phyloP scores from a whole-genome alignment of 495 filamentous ascomycete genomes.

The Neurospora tetraspora region DNA sequence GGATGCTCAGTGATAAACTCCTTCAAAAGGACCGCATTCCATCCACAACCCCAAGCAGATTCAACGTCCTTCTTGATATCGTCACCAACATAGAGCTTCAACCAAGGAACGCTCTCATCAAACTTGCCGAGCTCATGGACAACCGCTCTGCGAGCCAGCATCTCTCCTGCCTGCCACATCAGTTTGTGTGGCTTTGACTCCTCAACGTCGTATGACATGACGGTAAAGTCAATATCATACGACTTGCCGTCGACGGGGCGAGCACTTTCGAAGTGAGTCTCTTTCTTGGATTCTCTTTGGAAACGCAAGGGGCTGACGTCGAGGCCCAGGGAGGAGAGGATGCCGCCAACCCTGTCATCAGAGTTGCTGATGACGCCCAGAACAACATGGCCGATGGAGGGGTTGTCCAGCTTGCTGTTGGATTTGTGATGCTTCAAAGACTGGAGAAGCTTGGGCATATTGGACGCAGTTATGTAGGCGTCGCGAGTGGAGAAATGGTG shows the following conservation, averaged over 20 bases:
- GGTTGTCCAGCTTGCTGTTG: background rate
- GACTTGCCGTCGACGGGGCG: background rate
- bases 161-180: constrained; percentile 55
- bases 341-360: constrained; percentile 54
- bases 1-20: background rate
- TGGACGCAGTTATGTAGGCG: constrained; percentile 52
- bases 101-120: constrained; percentile 23
- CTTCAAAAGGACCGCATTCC: constrained; percentile 47
- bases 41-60: constrained; percentile 52
- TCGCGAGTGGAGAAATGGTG: constrained; percentile 49
- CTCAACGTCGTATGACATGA: constrained; percentile 67
- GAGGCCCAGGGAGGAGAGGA: constrained; percentile 54
- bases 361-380: constrained; percentile 70
- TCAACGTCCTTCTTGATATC: constrained; percentile 51
- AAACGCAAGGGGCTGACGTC: constrained; percentile 32
- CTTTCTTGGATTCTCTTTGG: background rate
- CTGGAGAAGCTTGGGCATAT: constrained; percentile 44
- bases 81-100: constrained; percentile 59
- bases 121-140: background rate
- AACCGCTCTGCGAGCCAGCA: constrained; percentile 21
- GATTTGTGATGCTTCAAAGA: constrained; percentile 20
- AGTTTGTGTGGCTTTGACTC: constrained; percentile 51
- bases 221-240: constrained; percentile 53
- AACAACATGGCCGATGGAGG: constrained; percentile 28
- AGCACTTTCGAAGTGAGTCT: background rate